Evolutionary conservation across 2,329 filamentous ascomycete species (phyloP).

Genomic region (Colletotrichum nymphaeae): DNA sequence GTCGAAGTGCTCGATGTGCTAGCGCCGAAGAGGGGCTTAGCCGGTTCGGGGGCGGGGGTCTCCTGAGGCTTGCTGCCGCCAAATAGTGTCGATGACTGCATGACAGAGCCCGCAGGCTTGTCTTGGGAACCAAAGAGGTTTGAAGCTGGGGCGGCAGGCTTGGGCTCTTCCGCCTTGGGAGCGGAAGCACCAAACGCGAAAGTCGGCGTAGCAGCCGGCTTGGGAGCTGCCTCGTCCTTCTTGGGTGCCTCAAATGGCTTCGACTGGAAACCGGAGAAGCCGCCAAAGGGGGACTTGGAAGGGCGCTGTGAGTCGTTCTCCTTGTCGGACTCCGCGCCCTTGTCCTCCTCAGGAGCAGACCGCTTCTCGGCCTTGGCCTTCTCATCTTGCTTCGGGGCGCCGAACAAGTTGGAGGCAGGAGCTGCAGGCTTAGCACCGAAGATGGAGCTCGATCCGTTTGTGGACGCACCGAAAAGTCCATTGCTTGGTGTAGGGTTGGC

Average conservation of each 20-base stretch:
- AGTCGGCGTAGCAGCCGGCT: slow-evolving; percentile 23
- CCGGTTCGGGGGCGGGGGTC: slow-evolving; percentile 40
- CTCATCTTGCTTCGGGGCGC: slow-evolving; percentile 46
- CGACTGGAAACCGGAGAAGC: slow-evolving; percentile 45
- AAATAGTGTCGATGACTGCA: slow-evolving; percentile 51
- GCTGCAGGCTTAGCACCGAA: slow-evolving; percentile 51
- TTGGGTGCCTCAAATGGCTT: slow-evolving; percentile 44
- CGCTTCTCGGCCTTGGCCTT: slow-evolving; percentile 39
- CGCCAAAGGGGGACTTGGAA: slow-evolving; percentile 43
- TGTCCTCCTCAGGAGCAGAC: slow-evolving; percentile 39
- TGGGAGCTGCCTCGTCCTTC: slow-evolving; percentile 23
- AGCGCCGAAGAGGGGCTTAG: slow-evolving; percentile 42
- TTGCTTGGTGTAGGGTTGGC: slow-evolving; percentile 42
- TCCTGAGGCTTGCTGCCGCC: slow-evolving; percentile 49
- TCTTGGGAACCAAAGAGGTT: slow-evolving; percentile 40
- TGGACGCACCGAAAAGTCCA: slow-evolving; percentile 37
- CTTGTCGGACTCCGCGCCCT: slow-evolving; percentile 56
- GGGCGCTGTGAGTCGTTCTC: slow-evolving; percentile 53
- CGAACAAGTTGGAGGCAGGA: slow-evolving; percentile 48
- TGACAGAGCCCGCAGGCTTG: slow-evolving; percentile 36
- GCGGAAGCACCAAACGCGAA: slow-evolving; percentile 35
- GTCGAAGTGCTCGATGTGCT: slow-evolving; percentile 28
- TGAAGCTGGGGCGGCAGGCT: slow-evolving; percentile 38
- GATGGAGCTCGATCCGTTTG: slow-evolving; percentile 45
- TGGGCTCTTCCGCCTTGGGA: slow-evolving; percentile 29